These are phyloP conservation scores for Mimosa pudica DNA, from an alignment of 306 rosid genomes.

Conservation along the genomic window DNA sequence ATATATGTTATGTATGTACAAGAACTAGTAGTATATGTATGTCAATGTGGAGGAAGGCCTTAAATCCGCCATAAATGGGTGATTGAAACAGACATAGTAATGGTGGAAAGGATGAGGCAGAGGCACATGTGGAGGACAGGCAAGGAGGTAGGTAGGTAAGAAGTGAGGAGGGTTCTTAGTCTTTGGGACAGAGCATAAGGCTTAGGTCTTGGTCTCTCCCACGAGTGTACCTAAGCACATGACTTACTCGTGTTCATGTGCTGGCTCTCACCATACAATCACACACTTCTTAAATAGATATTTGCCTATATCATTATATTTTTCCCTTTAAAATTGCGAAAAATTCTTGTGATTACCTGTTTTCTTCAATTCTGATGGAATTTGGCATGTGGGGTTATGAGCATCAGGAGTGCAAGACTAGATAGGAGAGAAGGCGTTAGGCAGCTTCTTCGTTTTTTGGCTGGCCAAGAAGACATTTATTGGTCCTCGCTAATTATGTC, in stretches of 20 bases:
- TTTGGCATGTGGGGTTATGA: conserved; percentile 41
- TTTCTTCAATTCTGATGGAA: neutral
- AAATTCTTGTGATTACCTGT: neutral
- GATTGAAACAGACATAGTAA: conserved; percentile 16
- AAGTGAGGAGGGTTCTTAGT: conserved; percentile 3
- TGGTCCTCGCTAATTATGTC: neutral
- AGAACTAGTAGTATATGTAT: neutral
- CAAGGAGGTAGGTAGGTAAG: conserved; percentile 61
- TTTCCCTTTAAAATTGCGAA: neutral
- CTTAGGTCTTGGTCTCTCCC: conserved; percentile 27
- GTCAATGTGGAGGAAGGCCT: conserved; percentile 16
- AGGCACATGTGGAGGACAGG: conserved; percentile 63
- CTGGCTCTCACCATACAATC: conserved; percentile 56
- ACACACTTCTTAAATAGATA: neutral
- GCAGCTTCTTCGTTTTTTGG: conserved; percentile 42
- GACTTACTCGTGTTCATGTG: conserved; percentile 59
- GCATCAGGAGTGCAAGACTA: conserved; percentile 21
- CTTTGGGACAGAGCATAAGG: conserved; percentile 35
- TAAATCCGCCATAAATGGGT: conserved; percentile 37
- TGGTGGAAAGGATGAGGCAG: conserved; percentile 27
- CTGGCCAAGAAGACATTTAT: conserved; percentile 34
- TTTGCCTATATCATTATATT: neutral
- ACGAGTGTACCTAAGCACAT: conserved; percentile 68
- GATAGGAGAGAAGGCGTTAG: conserved; percentile 30
- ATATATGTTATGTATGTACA: no score